Evolutionary conservation across 2,329 filamentous ascomycete species (phyloP), one percentile per base, ranked within the genome.

Genomic region (Xylariomycetidae sp.): DNA sequence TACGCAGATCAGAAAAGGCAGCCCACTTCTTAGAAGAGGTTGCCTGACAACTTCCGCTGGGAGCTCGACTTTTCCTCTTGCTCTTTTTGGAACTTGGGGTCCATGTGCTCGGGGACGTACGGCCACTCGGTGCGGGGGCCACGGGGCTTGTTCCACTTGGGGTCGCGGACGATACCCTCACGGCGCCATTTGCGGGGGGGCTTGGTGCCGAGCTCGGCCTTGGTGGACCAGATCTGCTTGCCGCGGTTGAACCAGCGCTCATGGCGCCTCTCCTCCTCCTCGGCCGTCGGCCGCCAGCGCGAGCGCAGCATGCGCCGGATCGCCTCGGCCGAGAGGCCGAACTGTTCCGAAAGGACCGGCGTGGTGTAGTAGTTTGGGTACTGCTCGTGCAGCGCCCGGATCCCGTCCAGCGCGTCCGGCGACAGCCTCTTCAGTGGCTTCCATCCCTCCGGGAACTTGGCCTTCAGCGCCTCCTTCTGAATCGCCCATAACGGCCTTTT

Each of bases 341-440:
- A 98, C 47, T 87, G 77, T 1, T 78, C 54, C 1, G 90, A 77
- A 10, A 96, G 76, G 20, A 77, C 71, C 12, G 71, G 60, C 1
- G 84, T 93, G 4, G 82, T 84, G 63, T 88, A 95, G 37, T 73
- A 70, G 3, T 82, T 72, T 0, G 90, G 87, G 42, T 87, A 82
- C 47, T 87, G 79, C 17, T 72, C 65, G 57, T 95, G 78, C 20
- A 98, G 68, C 14, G 85, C 81, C 25, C 88, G 79, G 47, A 98
- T 94, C 25, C 88, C 89, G n/a, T 85, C 81, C 19, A 95, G 68
- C 1, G 89, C 87, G 58, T 96, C 90, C 0, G 92, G 92, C 1
- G 92, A 96, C 8, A 98, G 72, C 38, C 81, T 81, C 60, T 94
- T 95, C 30, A 75, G 73, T 19, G 92, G 90, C 18, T 72, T 71